Conservation (phyloP, 805 yeast genomes). For the Saccharomycopsis fermentans region DNA sequence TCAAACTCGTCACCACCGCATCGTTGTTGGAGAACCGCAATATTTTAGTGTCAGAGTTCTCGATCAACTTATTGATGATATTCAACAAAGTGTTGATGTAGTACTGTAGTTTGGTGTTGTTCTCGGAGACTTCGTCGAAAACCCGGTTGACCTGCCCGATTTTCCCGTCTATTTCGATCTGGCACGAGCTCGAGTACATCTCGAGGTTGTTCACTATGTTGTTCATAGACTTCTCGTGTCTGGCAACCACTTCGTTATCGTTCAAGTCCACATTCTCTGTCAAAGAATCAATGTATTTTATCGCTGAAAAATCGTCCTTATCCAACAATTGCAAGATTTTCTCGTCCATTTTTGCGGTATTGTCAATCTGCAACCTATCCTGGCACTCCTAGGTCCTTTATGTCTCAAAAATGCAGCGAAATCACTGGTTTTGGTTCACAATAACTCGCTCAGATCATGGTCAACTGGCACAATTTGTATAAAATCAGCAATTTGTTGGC, state of each 20-base stretch:
- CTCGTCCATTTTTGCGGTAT: no score
- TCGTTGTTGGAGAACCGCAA: neutral
- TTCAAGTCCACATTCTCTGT: neutral
- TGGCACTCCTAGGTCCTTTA: no score
- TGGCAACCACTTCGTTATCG: conserved; percentile 4
- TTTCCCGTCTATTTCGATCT: conserved; percentile 1
- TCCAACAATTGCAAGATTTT: conserved; percentile 10
- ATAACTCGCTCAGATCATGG: no score
- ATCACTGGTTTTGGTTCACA: no score
- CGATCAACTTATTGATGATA: conserved; percentile 4
- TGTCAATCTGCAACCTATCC: no score
- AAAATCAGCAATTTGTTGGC: no score
- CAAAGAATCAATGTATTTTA: conserved; percentile 12
- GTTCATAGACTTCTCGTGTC: conserved; percentile 6
- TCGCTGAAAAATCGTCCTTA: conserved; percentile 14
- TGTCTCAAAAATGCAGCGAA: no score
- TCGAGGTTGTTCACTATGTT: conserved; percentile 6
- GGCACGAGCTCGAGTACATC: conserved; percentile 1
- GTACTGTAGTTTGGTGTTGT: conserved; percentile 12
- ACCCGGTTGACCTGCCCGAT: conserved; percentile 3
- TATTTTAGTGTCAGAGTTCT: conserved; percentile 3
- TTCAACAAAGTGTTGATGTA: conserved; percentile 9
- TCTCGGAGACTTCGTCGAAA: conserved; percentile 5
- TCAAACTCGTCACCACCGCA: conserved; percentile 9
- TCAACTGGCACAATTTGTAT: no score